These are phyloP conservation scores for Torulaspora maleeae DNA, from an alignment of 805 yeast species.

Conservation along the genomic window DNA sequence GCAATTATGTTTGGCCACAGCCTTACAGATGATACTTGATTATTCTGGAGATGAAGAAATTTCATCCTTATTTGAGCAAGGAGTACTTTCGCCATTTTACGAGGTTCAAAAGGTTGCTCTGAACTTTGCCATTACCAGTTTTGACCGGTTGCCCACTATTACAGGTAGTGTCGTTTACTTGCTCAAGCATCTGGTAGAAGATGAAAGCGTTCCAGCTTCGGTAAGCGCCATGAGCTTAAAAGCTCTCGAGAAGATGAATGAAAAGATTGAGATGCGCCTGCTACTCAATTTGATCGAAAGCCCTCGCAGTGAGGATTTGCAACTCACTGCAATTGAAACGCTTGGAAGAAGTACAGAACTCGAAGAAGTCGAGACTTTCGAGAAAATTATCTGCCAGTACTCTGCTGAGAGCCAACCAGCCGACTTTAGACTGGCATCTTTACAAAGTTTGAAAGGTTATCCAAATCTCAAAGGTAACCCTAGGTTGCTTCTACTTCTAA, in stretches of 20 bases:
- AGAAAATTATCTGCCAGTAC: slow-evolving; percentile 10
- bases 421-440: slow-evolving; percentile 24
- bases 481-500: slow-evolving; percentile 27
- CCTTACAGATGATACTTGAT: slow-evolving; percentile 33
- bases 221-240: slow-evolving; percentile 43
- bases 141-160: neutral
- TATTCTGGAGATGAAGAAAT: slow-evolving; percentile 20
- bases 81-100: slow-evolving; percentile 39
- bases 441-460: slow-evolving; percentile 22
- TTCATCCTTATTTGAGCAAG: slow-evolving; percentile 32
- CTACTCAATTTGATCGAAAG: slow-evolving; percentile 27
- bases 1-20: slow-evolving; percentile 42
- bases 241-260: slow-evolving; percentile 28
- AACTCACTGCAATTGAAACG: slow-evolving; percentile 46
- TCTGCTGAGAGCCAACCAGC: slow-evolving; percentile 24
- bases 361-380: slow-evolving; percentile 9
- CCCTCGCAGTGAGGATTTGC: slow-evolving; percentile 43
- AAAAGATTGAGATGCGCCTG: slow-evolving; percentile 21
- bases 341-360: slow-evolving; percentile 43
- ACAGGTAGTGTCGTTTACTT: slow-evolving; percentile 9
- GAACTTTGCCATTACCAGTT: slow-evolving; percentile 25
- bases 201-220: slow-evolving; percentile 38
- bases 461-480: slow-evolving; percentile 4
- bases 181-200: slow-evolving; percentile 27
- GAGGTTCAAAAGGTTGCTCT: slow-evolving; percentile 46